A percentile compares a stretch with the other conserved stretches of the same genome.
phyloP scores from a whole-genome alignment of 345 rosid species.

The Gynandropsis gynandra region DNA sequence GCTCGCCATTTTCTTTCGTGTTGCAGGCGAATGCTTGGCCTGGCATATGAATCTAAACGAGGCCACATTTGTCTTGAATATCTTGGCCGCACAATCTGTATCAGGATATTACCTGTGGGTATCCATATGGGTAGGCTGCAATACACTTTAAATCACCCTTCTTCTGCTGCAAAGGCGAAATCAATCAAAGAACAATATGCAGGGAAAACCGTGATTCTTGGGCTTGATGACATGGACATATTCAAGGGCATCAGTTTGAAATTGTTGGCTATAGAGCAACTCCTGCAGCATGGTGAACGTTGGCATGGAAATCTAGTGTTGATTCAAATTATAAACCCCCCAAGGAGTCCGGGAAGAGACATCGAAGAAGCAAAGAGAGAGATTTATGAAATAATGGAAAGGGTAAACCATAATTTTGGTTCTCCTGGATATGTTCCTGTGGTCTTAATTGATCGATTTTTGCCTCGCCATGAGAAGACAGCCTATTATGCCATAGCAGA shows the following conservation, averaged over 20 bases:
- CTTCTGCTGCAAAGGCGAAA: conserved; percentile 49
- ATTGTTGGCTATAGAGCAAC: conserved; percentile 58
- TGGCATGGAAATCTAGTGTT: conserved; percentile 61
- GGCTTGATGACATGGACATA: conserved; percentile 84
- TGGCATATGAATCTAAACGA: conserved; percentile 76
- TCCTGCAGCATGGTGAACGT: conserved; percentile 46
- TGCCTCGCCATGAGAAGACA: conserved; percentile 67
- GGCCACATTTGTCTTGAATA: conserved; percentile 82
- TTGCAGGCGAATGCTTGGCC: conserved; percentile 83
- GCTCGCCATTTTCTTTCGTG: conserved; percentile 74
- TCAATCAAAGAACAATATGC: conserved; percentile 51
- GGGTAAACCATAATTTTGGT: conserved; percentile 62
- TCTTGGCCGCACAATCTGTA: conserved; percentile 68
- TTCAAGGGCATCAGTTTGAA: conserved; percentile 77
- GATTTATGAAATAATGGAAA: conserved; percentile 45
- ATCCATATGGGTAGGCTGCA: conserved; percentile 72
- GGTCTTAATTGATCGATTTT: conserved; percentile 57
- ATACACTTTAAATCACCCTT: conserved; percentile 52
- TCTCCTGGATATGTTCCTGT: conserved; percentile 53
- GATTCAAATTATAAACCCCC: conserved; percentile 77
- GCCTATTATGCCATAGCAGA: conserved; percentile 78
- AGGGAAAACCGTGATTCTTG: conserved; percentile 62
- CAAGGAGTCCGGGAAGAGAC: conserved; percentile 62
- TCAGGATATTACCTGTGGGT: conserved; percentile 70
- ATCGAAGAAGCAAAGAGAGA: conserved; percentile 70